phyloP scores from a whole-genome alignment of 805 yeast species.

The Grigorovia humatica region DNA sequence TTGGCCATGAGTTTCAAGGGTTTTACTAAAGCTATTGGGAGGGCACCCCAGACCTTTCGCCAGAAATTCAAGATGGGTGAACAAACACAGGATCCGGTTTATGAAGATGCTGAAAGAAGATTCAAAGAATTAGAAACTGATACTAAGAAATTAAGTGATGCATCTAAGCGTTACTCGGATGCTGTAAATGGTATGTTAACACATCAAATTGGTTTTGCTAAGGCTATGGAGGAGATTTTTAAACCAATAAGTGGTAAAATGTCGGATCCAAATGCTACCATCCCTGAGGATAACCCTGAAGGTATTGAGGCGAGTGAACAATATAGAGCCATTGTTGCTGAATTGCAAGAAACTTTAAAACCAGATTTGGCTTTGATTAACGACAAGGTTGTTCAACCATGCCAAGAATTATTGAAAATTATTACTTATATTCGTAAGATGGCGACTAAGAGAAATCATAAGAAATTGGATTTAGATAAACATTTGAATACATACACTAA shows the following conservation, averaged over 20 bases:
- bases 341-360: constrained; percentile 71
- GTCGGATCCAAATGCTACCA: constrained; percentile 77
- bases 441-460: constrained; percentile 92
- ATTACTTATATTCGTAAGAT: constrained; percentile 80
- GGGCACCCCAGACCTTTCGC: constrained; percentile 88
- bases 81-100: constrained; percentile 73
- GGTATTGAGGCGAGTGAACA: constrained; percentile 93
- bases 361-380: constrained; percentile 93
- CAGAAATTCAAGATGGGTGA: constrained; percentile 88
- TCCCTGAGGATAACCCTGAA: constrained; percentile 91
- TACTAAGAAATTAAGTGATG: constrained; percentile 81
- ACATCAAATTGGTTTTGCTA: constrained; percentile 91
- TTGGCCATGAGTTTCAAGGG: constrained; percentile 79
- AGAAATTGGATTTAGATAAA: constrained; percentile 88
- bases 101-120: constrained; percentile 90
- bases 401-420: constrained; percentile 77
- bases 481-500: constrained; percentile 60
- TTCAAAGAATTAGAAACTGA: constrained; percentile 86
- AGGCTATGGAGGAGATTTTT: constrained; percentile 89
- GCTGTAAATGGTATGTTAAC: constrained; percentile 91
- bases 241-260: constrained; percentile 91
- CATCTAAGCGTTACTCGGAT: constrained; percentile 77
- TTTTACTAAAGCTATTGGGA: constrained; percentile 60
- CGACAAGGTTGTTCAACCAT: constrained; percentile 79
- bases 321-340: constrained; percentile 78